Evolutionary conservation across 352 stramenopile genomes (phyloP), one percentile per base, ranked within the genome.

Genomic region (Globisporangium uncinulatum): DNA sequence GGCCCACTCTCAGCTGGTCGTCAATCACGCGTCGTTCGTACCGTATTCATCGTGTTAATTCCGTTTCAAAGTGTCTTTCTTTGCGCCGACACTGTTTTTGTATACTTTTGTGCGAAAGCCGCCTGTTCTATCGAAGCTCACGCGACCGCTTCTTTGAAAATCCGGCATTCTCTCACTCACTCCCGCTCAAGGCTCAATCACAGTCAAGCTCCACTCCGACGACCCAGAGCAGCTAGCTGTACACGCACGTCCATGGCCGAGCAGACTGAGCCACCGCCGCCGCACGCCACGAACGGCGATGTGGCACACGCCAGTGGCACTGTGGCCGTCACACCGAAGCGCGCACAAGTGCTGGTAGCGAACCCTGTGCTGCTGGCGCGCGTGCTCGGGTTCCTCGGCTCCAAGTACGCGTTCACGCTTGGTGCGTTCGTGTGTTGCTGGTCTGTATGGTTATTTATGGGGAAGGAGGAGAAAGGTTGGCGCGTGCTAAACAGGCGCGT

Each of bases 341-440:
- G 34, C 45, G 63, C 77, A 51, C 69, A 83, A 32, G 65, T 65
- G 21, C 60, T 94, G n/a, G 60, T 89, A 10, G 63, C 62, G 31
- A 70, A 87, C 42, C 71, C 73, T 21, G 70, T 65, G 41, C 60
- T 94, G 49, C 68, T 92, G 41, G 82, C 82, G 44, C 72, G 67
- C 17, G 56, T 92, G 44, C 65, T 94, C 17, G 69, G 66, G 41
- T 92, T 84, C 57, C 66, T 89, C 36, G 77, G 78, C 4, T 81
- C 74, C 6, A 65, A 76, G 32, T 79, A 92, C 41, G 77, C 76
- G 7, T 65, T 67, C 31, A 50, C 69, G 15, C 57, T 90, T 32
- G 71, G 79, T 89, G 67, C 56, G 50, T 55, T 17, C 62, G 24
- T 11, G 34, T 39, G 8, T 47, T 39, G 19, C 62, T 43, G n/a